Percentiles rank a stretch among this genome's conserved stretches.
These are phyloP conservation scores for Tolypocladium tundrense DNA, from an alignment of 2,329 filamentous ascomycete genomes.

Conservation along the genomic window DNA sequence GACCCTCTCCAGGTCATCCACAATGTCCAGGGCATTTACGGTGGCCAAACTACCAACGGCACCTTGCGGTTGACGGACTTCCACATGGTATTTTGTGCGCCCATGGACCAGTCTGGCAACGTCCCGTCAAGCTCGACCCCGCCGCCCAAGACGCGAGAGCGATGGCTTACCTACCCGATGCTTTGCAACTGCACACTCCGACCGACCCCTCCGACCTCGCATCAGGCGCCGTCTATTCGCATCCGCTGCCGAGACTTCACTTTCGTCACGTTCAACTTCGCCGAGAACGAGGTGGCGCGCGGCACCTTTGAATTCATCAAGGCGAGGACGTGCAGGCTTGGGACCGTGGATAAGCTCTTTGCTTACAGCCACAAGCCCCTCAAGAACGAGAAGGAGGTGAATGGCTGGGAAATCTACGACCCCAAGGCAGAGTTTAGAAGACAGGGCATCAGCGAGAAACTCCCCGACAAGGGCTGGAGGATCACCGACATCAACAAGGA, in stretches of 20 bases:
- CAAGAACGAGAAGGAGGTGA: constrained; percentile 59
- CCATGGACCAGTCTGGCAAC: constrained; percentile 19
- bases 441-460: constrained; percentile 77
- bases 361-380: constrained; percentile 79
- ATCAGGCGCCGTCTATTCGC: constrained; percentile 70
- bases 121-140: constrained; percentile 10
- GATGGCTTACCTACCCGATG: constrained; percentile 93
- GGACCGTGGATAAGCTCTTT: constrained; percentile 78
- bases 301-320: constrained; percentile 85
- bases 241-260: constrained; percentile 88
- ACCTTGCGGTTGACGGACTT: constrained; percentile 52
- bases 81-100: constrained; percentile 46
- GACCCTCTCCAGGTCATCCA: constrained; percentile 33
- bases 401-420: constrained; percentile 81
- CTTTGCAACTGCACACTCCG: constrained; percentile 72
- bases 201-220: constrained; percentile 58
- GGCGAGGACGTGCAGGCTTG: constrained; percentile 68
- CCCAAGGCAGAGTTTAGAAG: constrained; percentile 75
- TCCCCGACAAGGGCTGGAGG: constrained; percentile 72
- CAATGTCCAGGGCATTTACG: constrained; percentile 49
- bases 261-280: constrained; percentile 85
- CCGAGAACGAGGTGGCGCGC: constrained; percentile 60
- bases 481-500: constrained; percentile 83
- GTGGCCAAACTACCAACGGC: constrained; percentile 45
- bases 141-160: constrained; percentile 43